These are phyloP conservation scores for Setaria viridis DNA, from an alignment of 202 grass and related monocot species.

Conservation along the genomic window DNA sequence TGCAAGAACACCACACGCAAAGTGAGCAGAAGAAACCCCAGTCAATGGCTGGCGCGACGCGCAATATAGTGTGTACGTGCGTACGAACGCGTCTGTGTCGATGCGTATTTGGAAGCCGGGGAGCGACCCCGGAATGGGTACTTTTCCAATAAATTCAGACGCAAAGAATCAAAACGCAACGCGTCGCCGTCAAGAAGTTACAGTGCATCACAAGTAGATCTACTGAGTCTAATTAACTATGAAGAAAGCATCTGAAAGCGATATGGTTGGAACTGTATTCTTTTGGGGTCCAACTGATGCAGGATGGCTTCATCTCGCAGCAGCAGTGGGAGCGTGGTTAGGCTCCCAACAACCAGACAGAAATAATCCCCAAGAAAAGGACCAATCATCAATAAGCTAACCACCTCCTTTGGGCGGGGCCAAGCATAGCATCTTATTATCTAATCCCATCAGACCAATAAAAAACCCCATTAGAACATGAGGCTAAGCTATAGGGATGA, in stretches of 20 bases:
- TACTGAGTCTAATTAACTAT: constrained; percentile 25
- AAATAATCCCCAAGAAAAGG: constrained; percentile 46
- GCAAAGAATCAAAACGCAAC: constrained; percentile 24
- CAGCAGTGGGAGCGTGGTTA: constrained; percentile 50
- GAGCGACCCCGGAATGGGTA: constrained; percentile 27
- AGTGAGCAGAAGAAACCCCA: neutral
- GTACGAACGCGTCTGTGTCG: constrained; percentile 43
- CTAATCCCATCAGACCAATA: constrained; percentile 28
- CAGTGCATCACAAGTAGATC: constrained; percentile 21
- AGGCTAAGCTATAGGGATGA: constrained; percentile 22
- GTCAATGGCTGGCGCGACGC: constrained; percentile 45
- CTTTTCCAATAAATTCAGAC: constrained; percentile 5
- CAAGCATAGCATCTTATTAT: neutral
- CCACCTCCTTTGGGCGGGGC: constrained; percentile 25
- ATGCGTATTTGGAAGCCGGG: constrained; percentile 21
- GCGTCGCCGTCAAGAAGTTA: neutral
- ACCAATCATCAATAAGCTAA: constrained; percentile 53
- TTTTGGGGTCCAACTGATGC: constrained; percentile 28
- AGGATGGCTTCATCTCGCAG: constrained; percentile 36
- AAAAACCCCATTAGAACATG: constrained; percentile 29
- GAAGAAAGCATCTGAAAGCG: neutral
- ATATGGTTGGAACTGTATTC: constrained; percentile 7
- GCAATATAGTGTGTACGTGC: neutral
- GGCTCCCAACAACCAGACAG: constrained; percentile 63
- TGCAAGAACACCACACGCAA: constrained; percentile 37